Evolutionary conservation across 768 basidiomycete genomes (phyloP).

Genomic region (Suillus variegatus): DNA sequence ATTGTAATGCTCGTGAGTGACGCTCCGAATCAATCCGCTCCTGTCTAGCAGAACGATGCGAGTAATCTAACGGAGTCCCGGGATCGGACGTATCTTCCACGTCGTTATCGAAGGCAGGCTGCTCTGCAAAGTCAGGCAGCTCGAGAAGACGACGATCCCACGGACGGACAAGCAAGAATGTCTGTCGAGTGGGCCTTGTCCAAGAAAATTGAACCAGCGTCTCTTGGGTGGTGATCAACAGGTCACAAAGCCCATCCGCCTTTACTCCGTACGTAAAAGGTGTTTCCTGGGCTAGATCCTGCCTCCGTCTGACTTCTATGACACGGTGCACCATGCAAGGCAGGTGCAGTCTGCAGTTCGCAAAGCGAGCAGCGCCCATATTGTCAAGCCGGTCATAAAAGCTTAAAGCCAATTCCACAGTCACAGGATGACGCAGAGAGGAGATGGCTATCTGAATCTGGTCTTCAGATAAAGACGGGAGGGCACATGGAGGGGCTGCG

Average conservation of each 20-base stretch:
- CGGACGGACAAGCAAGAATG: neutral
- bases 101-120: neutral
- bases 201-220: neutral
- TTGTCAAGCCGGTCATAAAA: neutral
- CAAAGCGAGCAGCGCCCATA: neutral
- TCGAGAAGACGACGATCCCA: neutral
- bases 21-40: neutral
- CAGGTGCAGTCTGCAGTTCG: neutral
- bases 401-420: neutral
- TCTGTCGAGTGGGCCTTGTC: neutral
- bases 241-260: neutral
- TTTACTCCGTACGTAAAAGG: neutral
- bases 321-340: neutral
- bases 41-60: neutral
- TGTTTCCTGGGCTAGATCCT: neutral
- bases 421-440: neutral
- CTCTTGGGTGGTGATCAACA: neutral
- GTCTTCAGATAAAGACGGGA: neutral
- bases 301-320: neutral
- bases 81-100: neutral
- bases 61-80: neutral
- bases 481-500: neutral
- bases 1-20: neutral
- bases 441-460: neutral
- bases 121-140: neutral